A percentile compares a stretch with the other conserved stretches of the same genome.
Conservation (phyloP, 2,329 filamentous ascomycete species). For the Neonectria neomacrospora region DNA sequence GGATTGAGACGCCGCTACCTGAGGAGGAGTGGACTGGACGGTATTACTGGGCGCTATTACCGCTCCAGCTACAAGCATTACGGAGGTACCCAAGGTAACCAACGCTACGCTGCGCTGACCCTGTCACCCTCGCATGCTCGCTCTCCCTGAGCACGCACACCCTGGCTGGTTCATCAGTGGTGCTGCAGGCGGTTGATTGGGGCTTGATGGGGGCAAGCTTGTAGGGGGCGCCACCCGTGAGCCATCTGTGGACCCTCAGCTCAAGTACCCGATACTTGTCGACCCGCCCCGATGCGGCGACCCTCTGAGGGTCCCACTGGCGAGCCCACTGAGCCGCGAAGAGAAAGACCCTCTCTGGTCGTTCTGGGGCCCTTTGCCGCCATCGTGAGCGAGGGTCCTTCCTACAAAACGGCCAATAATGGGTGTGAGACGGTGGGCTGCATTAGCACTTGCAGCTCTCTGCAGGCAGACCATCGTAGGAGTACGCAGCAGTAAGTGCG, state of each 20-base stretch:
- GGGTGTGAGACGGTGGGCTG: slow-evolving; percentile 31
- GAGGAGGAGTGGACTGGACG: slow-evolving; percentile 15
- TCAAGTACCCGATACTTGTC: slow-evolving; percentile 41
- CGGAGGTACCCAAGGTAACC: slow-evolving; percentile 10
- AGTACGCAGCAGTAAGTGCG: slow-evolving; percentile 2
- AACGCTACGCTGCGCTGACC: slow-evolving; percentile 18
- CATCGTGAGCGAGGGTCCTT: slow-evolving; percentile 34
- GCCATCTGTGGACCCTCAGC: slow-evolving; percentile 17
- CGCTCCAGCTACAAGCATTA: slow-evolving; percentile 5
- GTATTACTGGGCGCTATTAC: slow-evolving; percentile 16
- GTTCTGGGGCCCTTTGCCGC: slow-evolving; percentile 37
- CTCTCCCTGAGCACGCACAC: slow-evolving; percentile 31
- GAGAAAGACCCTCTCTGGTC: slow-evolving; percentile 33
- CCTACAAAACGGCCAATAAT: slow-evolving; percentile 39
- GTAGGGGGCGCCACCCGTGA: slow-evolving; percentile 25
- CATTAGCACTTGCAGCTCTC: slow-evolving; percentile 31
- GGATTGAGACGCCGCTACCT: slow-evolving; percentile 29
- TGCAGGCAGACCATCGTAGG: slow-evolving; percentile 8
- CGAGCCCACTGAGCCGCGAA: slow-evolving; percentile 32
- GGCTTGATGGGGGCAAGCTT: slow-evolving; percentile 35
- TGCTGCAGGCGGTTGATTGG: slow-evolving; percentile 34
- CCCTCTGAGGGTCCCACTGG: slow-evolving; percentile 25
- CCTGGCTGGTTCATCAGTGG: slow-evolving; percentile 43
- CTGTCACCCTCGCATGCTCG: slow-evolving; percentile 28
- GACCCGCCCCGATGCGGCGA: slow-evolving; percentile 33